Evolutionary conservation across 306 rosid species (phyloP).

Genomic region (Quercus parvula): DNA sequence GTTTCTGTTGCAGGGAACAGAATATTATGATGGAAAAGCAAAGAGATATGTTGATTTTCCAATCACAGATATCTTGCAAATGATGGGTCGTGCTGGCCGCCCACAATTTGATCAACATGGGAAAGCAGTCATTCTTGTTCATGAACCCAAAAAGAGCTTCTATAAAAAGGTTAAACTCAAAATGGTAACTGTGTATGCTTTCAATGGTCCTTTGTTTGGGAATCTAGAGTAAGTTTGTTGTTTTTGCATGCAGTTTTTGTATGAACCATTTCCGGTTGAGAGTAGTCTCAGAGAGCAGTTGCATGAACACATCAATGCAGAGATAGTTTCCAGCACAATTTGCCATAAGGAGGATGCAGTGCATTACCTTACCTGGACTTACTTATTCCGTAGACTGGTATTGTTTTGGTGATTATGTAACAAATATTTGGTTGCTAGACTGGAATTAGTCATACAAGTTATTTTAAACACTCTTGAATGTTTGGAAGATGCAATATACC

Average conservation of each 20-base stretch:
- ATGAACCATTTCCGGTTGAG: conserved; percentile 98
- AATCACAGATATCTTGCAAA: conserved; percentile 95
- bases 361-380: conserved; percentile 97
- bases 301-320: conserved; percentile 87
- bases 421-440: background rate
- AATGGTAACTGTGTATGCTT: conserved; percentile 12
- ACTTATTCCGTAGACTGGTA: conserved; percentile 94
- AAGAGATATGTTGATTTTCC: conserved; percentile 97
- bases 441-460: too few species aligned
- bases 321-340: conserved; percentile 94
- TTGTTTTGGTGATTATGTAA: conserved; percentile 15
- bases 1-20: conserved; percentile 73
- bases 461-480: background rate
- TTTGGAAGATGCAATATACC: background rate
- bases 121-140: conserved; percentile 98
- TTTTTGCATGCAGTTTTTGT: conserved; percentile 70
- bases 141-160: conserved; percentile 97
- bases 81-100: conserved; percentile 99
- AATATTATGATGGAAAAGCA: conserved; percentile 81
- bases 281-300: conserved; percentile 88
- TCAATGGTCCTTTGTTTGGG: conserved; percentile 15
- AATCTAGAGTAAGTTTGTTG: conserved; percentile 22
- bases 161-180: conserved; percentile 74
- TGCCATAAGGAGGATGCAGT: conserved; percentile 91
- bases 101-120: conserved; percentile 99